Evolutionary conservation across 1,284 basidiomycete genomes (phyloP), one percentile per base, ranked within the genome.

Genomic region (Trichosporon ovoides): DNA sequence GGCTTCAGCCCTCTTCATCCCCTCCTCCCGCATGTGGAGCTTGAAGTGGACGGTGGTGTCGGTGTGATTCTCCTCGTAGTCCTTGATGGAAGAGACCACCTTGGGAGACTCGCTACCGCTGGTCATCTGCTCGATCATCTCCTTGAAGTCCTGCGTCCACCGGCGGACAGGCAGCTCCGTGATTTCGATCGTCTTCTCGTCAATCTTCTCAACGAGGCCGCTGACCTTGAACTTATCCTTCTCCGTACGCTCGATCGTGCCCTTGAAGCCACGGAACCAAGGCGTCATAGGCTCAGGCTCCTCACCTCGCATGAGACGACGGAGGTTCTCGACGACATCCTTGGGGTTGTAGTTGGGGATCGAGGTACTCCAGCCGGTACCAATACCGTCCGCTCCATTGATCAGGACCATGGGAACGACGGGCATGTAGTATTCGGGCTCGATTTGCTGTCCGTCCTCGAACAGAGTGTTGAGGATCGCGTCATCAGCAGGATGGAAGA

Each of bases 331-430:
- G 18, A 98, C 88, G 52, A 99, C 87, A 61, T 98, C 95, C 24
- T 78, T 77, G 0, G 96, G 96, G 74, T 98, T 98, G 81, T 88
- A 98, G 71, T 88, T 90, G 11, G 96, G 96, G 55, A 99, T 83
- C 46, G 80, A 86, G 0, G 96, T 97, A 71, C 91, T 95, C 95
- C 96, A 99, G 61, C 95, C 91, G 53, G 96, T 99, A 55, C 96
- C 96, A 69, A 99, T 98, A 80, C 96, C 96, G 68, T 98, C 94
- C 14, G 89, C 87, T 14, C 96, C 96, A 69, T 99, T 98, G 72
- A 98, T 79, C 46, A 99, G 82, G 0, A 98, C 82, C 77, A 96
- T 82, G 0, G 96, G 96, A 0, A 98, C 70, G 19, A 93, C 80
- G 16, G 96, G 95, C 76, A 98, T 83, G 74, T 96, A 99, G 80